Conservation (phyloP, 1,139 yeast species). For the Saccharomyces pastorianus region DNA sequence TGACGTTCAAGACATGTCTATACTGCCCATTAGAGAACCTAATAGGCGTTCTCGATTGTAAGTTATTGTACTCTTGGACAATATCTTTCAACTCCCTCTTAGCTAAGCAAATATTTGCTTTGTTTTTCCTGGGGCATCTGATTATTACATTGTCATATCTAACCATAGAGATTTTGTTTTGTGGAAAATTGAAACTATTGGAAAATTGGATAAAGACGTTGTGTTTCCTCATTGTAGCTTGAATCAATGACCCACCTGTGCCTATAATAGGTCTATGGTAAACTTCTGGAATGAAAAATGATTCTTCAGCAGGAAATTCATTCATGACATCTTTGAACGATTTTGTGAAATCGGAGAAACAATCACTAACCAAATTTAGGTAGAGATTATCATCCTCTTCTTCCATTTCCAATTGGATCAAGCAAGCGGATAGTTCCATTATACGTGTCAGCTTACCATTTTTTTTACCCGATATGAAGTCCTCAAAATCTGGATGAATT, state of each 20-base stretch:
- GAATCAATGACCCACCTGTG: constrained; percentile 85
- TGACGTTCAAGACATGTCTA: constrained; percentile 40
- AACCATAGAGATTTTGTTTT: constrained; percentile 45
- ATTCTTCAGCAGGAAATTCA: constrained; percentile 78
- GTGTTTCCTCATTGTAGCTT: constrained; percentile 83
- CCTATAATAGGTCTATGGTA: constrained; percentile 94
- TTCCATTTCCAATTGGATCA: constrained; percentile 50
- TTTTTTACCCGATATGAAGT: constrained; percentile 88
- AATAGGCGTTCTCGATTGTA: constrained; percentile 40
- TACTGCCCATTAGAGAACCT: constrained; percentile 54
- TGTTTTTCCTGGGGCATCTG: constrained; percentile 83
- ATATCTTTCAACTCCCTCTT: constrained; percentile 48
- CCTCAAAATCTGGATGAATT: constrained; percentile 62
- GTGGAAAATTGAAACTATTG: constrained; percentile 47
- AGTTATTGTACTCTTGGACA: constrained; percentile 41
- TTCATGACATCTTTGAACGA: constrained; percentile 63
- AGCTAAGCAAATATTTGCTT: constrained; percentile 60
- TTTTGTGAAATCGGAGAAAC: constrained; percentile 40
- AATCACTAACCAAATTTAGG: constrained; percentile 48
- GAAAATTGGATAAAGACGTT: constrained; percentile 90
- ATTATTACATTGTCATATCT: constrained; percentile 77
- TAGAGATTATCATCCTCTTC: constrained; percentile 57
- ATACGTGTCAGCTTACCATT: constrained; percentile 85
- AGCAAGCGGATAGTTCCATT: constrained; percentile 55
- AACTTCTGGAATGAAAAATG: constrained; percentile 85